Percentiles rank a stretch among this genome's conserved stretches.
Evolutionary conservation across 2,329 filamentous ascomycete genomes (phyloP).

Genomic region (Alternaria triticimaculans): DNA sequence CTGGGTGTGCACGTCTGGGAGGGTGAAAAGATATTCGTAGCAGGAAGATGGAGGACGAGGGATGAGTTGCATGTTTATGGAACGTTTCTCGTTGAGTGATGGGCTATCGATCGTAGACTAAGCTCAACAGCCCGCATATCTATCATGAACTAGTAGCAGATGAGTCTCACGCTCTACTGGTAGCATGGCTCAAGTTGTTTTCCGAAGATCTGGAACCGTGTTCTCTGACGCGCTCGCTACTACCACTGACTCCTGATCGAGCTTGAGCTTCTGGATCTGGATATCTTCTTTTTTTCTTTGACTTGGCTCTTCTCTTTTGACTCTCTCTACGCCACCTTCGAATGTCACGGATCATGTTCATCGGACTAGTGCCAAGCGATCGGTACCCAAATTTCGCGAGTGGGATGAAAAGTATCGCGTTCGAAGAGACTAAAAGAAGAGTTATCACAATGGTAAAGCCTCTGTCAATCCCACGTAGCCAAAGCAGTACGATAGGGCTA

Average conservation of each 20-base stretch:
- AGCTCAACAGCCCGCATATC: neutral
- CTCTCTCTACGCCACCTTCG: neutral
- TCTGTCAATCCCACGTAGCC: neutral
- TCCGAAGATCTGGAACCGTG: neutral
- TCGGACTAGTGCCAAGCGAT: neutral
- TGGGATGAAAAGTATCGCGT: neutral
- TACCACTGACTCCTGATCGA: neutral
- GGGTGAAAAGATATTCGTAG: constrained; percentile 29
- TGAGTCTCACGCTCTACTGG: neutral
- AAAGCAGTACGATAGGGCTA: neutral
- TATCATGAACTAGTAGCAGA: neutral
- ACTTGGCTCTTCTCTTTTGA: neutral
- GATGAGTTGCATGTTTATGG: constrained; percentile 37
- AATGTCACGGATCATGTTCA: neutral
- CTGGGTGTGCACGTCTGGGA: constrained; percentile 36
- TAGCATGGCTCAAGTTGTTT: neutral
- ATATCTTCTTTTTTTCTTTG: neutral
- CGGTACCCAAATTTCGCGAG: neutral
- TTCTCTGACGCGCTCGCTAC: neutral
- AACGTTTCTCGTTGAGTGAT: constrained; percentile 14
- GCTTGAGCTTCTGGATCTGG: neutral
- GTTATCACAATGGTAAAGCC: neutral
- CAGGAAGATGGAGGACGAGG: constrained; percentile 31
- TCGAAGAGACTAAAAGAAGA: neutral
- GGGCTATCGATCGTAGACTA: neutral